phyloP scores from a whole-genome alignment of 371 early-diverging fungal genomes.

The Mucor circinelloides region DNA sequence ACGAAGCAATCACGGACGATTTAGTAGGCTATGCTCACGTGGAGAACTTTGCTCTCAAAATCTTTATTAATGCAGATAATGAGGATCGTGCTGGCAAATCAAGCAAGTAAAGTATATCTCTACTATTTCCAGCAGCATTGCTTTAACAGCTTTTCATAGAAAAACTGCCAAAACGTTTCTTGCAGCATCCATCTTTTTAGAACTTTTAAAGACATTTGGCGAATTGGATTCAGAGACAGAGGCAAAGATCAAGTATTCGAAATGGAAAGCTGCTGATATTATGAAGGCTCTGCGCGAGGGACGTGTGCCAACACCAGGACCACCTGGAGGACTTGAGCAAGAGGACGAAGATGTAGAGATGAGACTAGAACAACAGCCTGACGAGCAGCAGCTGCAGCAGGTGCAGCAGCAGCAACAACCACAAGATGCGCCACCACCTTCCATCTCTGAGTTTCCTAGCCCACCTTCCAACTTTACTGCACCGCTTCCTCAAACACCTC shows the following conservation, averaged over 20 bases:
- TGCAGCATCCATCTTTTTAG: conserved; percentile 83
- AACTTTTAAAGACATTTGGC: conserved; percentile 80
- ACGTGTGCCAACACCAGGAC: conserved; percentile 68
- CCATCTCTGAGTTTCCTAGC: conserved; percentile 53
- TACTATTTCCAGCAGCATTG: neutral
- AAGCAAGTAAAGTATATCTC: conserved; percentile 59
- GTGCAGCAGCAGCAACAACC: too few relatives aligned
- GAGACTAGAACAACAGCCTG: neutral
- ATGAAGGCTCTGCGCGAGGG: conserved; percentile 92
- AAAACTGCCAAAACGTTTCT: conserved; percentile 87
- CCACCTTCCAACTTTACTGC: conserved; percentile 56
- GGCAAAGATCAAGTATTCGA: conserved; percentile 93
- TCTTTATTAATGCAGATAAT: conserved; percentile 92
- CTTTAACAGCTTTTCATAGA: conserved; percentile 31
- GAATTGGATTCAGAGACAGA: conserved; percentile 73
- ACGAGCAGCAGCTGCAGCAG: too few relatives aligned
- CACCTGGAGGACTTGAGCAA: conserved; percentile 47
- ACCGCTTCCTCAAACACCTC: conserved; percentile 27
- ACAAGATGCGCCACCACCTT: conserved; percentile 11
- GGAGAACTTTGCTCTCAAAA: conserved; percentile 85
- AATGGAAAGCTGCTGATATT: conserved; percentile 95
- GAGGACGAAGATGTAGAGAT: conserved; percentile 5
- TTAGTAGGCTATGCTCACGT: conserved; percentile 82
- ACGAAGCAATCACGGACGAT: conserved; percentile 82
- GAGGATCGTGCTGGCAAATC: conserved; percentile 86